A percentile compares a stretch with the other conserved stretches of the same genome.
These are phyloP conservation scores for Ophiostoma novo-ulmi DNA, from an alignment of 2,329 filamentous ascomycete species.

Conservation along the genomic window DNA sequence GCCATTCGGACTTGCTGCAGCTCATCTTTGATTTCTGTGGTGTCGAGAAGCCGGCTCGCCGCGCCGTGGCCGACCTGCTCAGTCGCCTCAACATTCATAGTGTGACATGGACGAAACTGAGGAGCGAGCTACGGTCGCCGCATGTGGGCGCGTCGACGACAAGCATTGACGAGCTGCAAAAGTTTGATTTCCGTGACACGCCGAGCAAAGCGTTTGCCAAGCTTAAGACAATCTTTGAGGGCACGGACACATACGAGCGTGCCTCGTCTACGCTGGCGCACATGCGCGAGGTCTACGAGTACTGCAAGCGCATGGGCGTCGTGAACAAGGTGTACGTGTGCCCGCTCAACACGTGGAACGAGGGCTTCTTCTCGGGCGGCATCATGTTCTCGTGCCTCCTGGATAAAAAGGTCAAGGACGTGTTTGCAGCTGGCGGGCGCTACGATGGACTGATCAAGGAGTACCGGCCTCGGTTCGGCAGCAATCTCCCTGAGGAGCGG, in stretches of 20 bases:
- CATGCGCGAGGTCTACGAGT: slow-evolving; percentile 70
- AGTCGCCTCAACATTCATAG: slow-evolving; percentile 81
- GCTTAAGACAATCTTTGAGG: slow-evolving; percentile 56
- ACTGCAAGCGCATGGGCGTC: slow-evolving; percentile 70
- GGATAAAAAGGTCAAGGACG: slow-evolving; percentile 74
- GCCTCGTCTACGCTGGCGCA: slow-evolving; percentile 73
- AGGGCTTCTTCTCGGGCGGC: slow-evolving; percentile 81
- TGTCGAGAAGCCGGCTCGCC: slow-evolving; percentile 63
- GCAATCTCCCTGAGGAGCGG: slow-evolving; percentile 53
- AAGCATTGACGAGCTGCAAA: slow-evolving; percentile 80
- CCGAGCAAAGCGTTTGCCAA: slow-evolving; percentile 54
- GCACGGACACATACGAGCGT: slow-evolving; percentile 64
- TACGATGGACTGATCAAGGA: slow-evolving; percentile 88
- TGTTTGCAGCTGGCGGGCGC: slow-evolving; percentile 87
- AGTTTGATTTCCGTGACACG: slow-evolving; percentile 78
- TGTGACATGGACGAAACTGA: slow-evolving; percentile 76
- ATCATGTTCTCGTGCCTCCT: slow-evolving; percentile 87
- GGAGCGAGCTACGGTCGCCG: slow-evolving; percentile 74
- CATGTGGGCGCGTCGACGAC: slow-evolving; percentile 79
- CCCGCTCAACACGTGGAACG: slow-evolving; percentile 81
- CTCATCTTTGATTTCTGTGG: slow-evolving; percentile 87
- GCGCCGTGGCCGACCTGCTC: slow-evolving; percentile 72
- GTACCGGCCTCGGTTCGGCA: slow-evolving; percentile 65
- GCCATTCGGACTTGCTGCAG: slow-evolving; percentile 80
- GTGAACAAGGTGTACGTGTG: slow-evolving; percentile 75